Evolutionary conservation across 331 rosid genomes (phyloP).

Genomic region (Quercus lobata): DNA sequence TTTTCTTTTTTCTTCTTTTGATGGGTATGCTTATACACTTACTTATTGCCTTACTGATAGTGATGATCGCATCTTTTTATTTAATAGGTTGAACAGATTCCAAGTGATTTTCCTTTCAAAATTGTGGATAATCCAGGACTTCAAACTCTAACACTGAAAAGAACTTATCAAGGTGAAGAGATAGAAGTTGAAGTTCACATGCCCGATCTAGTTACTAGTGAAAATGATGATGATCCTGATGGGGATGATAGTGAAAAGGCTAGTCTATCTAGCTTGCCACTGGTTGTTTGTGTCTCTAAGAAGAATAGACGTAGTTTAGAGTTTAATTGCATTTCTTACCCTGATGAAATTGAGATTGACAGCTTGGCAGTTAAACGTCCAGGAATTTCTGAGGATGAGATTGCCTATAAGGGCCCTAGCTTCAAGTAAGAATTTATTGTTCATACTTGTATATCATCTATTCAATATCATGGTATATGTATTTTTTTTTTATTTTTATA

Average conservation of each 20-base stretch:
- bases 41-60: neutral
- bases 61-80: neutral
- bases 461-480: neutral
- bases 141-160: conserved; percentile 58
- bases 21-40: neutral
- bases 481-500: fast-evolving
- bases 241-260: conserved; percentile 34
- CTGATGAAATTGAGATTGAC: conserved; percentile 71
- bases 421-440: conserved; percentile 50
- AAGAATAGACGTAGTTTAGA: conserved; percentile 54
- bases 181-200: conserved; percentile 80
- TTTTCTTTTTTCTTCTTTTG: neutral
- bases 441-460: neutral
- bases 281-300: conserved; percentile 67
- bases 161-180: conserved; percentile 68
- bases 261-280: conserved; percentile 61
- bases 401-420: conserved; percentile 88
- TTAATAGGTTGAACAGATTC: conserved; percentile 56
- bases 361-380: conserved; percentile 65
- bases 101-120: conserved; percentile 65
- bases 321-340: conserved; percentile 70
- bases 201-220: conserved; percentile 82
- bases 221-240: conserved; percentile 19
- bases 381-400: conserved; percentile 53
- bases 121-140: conserved; percentile 59